Percentiles rank a stretch among this genome's conserved stretches.
phyloP scores from a whole-genome alignment of 164 flowering plant genomes.

The Litsea cubeba region DNA sequence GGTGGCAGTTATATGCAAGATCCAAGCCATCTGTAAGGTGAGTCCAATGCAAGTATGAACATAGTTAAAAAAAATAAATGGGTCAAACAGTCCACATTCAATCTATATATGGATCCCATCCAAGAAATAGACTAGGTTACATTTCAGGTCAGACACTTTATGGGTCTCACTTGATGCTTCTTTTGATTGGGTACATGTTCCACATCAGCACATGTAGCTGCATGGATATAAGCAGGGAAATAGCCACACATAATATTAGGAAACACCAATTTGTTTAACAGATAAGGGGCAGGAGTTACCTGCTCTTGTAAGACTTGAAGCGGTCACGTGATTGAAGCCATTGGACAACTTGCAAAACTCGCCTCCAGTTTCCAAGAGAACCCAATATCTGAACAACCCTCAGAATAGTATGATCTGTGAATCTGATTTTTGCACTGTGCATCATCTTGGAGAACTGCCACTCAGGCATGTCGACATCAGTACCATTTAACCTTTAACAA shows the following conservation, averaged over 20 bases:
- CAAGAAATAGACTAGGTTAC: not conserved
- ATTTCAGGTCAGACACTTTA: not conserved
- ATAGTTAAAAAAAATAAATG: not conserved
- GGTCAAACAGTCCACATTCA: not conserved
- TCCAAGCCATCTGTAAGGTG: not conserved
- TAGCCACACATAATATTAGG: not conserved
- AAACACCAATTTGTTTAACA: not conserved
- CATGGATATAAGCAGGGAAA: not conserved
- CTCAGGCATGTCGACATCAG: constrained; percentile 75
- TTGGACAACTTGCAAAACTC: constrained; percentile 81
- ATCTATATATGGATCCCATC: not conserved
- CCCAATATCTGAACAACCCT: constrained; percentile 83
- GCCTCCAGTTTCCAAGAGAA: constrained; percentile 77
- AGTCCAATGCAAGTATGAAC: not conserved
- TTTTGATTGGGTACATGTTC: not conserved
- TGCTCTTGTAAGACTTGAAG: constrained; percentile 61
- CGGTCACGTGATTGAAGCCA: constrained; percentile 86
- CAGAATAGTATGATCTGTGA: constrained; percentile 66
- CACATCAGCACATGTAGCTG: not conserved
- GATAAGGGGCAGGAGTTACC: constrained; percentile 28
- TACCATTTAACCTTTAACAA: constrained; percentile 77
- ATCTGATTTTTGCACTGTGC: constrained; percentile 71
- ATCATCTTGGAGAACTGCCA: constrained; percentile 90
- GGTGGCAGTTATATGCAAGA: not conserved
- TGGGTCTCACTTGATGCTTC: not conserved